Evolutionary conservation across 495 filamentous ascomycete species (phyloP).

Genomic region (Xanthoparmelia taractica): DNA sequence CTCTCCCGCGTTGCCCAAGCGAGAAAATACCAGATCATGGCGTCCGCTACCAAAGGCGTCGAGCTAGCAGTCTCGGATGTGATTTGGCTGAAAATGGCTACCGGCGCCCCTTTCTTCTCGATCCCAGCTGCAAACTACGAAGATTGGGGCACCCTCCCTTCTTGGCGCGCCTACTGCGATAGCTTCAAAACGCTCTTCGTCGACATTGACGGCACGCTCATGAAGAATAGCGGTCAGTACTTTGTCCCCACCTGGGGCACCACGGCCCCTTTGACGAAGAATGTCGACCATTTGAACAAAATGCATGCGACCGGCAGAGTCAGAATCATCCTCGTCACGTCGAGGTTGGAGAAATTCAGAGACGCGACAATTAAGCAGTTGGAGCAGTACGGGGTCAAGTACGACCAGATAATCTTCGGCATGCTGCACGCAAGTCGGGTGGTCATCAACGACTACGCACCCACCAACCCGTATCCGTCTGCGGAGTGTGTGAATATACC

Average conservation of each 20-base stretch:
- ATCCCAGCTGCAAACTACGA: constrained; percentile 1
- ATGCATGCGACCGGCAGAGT: background rate
- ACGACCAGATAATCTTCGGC: background rate
- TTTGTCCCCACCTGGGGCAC: background rate
- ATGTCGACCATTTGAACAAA: background rate
- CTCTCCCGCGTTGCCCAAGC: background rate
- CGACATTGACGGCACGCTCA: constrained; percentile 5
- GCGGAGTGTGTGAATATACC: constrained; percentile 5
- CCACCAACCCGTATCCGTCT: background rate
- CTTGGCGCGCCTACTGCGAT: constrained; percentile 1
- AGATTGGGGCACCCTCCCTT: constrained; percentile 3
- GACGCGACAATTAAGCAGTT: background rate
- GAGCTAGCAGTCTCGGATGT: constrained; percentile 1
- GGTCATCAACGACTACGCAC: background rate
- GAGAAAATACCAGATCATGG: constrained; percentile 4
- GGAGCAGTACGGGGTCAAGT: background rate
- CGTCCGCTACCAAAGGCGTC: constrained; percentile 1
- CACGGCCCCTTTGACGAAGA: constrained; percentile 1
- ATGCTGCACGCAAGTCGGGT: constrained; percentile 4
- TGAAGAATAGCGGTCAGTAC: constrained; percentile 4
- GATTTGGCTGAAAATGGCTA: constrained; percentile 2
- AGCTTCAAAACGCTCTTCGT: constrained; percentile 7
- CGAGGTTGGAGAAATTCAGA: background rate
- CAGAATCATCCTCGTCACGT: background rate
- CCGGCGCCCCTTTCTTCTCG: constrained; percentile 4